Conservation (phyloP, 371 early-diverging fungal species). For the Umbelopsis sp. region DNA sequence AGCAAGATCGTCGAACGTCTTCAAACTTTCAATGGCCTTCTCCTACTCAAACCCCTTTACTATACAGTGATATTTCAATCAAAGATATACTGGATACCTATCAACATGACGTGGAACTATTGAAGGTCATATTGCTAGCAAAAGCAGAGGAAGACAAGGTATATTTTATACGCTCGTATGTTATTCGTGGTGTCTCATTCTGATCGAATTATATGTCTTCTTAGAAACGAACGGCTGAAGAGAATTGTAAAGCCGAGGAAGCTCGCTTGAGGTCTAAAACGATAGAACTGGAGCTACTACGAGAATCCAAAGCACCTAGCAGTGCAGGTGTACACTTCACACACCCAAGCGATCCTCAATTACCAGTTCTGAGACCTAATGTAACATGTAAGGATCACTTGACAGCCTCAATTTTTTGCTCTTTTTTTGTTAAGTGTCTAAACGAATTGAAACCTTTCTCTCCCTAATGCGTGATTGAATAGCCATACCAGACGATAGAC, state of each 20-base stretch:
- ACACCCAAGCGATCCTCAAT: slow-evolving; percentile 1
- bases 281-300: slow-evolving; percentile 42
- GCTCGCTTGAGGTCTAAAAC: slow-evolving; percentile 41
- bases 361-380: slow-evolving; percentile 4
- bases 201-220: background rate
- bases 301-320: slow-evolving; percentile 30
- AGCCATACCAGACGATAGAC: slow-evolving; percentile 14
- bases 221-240: slow-evolving; percentile 48
- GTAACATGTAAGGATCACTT: slow-evolving; percentile 16
- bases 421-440: background rate
- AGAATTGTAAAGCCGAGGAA: slow-evolving; percentile 42
- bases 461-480: slow-evolving; percentile 1
- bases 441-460: background rate
- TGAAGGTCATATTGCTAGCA: slow-evolving; percentile 42
- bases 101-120: slow-evolving; percentile 40
- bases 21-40: slow-evolving; percentile 48
- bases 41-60: slow-evolving; percentile 22
- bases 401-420: background rate
- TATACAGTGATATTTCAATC: slow-evolving; percentile 35
- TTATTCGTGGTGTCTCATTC: background rate
- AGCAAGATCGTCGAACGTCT: slow-evolving; percentile 5
- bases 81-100: slow-evolving; percentile 45
- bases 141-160: slow-evolving; percentile 61
- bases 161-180: slow-evolving; percentile 13
- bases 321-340: slow-evolving; percentile 19